These are phyloP conservation scores for Picea engelmannii DNA, from an alignment of 83 land plant genomes.

Conservation along the genomic window DNA sequence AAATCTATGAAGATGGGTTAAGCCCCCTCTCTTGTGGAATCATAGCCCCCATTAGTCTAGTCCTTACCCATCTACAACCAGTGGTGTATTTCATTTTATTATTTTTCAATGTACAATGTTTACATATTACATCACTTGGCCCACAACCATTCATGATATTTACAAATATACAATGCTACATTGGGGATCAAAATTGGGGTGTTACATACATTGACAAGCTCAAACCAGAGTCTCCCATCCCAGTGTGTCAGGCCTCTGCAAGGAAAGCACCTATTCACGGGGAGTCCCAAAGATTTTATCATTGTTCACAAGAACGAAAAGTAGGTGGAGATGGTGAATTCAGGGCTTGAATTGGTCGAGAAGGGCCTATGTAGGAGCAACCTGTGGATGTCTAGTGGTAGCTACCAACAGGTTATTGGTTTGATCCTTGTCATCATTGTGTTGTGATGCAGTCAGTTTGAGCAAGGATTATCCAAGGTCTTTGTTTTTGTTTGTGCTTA, in stretches of 20 bases:
- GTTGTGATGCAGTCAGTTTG: not conserved
- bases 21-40: too few species aligned
- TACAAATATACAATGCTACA: too few species aligned
- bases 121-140: too few species aligned
- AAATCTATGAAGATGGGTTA: too few species aligned
- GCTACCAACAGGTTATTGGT: too few species aligned
- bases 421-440: not conserved
- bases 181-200: too few species aligned
- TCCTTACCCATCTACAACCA: too few species aligned
- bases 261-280: conserved; percentile 17
- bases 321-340: conserved; percentile 13
- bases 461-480: conserved; percentile 3
- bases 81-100: too few species aligned
- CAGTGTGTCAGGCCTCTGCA: conserved; percentile 55
- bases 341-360: not conserved
- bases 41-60: too few species aligned
- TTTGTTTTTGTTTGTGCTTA: too few species aligned
- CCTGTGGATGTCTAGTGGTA: not conserved
- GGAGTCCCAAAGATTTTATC: conserved; percentile 13
- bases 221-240: conserved; percentile 61
- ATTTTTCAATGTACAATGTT: too few species aligned
- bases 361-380: conserved; percentile 1
- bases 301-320: conserved; percentile 49
- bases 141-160: too few species aligned
- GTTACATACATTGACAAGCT: conserved; percentile 41